Evolutionary conservation across 2,329 filamentous ascomycete species (phyloP).

Genomic region (Phaeophleospora eucalypticola): DNA sequence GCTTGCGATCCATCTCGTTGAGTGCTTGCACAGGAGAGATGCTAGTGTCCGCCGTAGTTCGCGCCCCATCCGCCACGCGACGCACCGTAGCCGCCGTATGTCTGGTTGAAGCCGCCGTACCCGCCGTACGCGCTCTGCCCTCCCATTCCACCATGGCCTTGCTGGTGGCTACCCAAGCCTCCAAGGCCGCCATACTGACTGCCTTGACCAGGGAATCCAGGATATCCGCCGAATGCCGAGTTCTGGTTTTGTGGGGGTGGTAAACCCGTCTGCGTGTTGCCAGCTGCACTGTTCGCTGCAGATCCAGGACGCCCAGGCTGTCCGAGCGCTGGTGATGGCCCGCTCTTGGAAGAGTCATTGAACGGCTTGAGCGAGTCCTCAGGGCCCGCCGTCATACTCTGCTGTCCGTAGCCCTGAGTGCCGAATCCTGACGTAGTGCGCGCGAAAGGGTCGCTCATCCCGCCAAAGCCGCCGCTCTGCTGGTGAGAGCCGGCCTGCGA

Average conservation of each 20-base stretch:
- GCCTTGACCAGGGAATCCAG: conserved; percentile 45
- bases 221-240: conserved; percentile 54
- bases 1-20: neutral
- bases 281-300: conserved; percentile 55
- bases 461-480: conserved; percentile 49
- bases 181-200: conserved; percentile 52
- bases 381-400: conserved; percentile 39
- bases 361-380: conserved; percentile 58
- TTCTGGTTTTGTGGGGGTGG: conserved; percentile 55
- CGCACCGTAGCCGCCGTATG: conserved; percentile 29
- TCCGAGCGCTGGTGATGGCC: conserved; percentile 57
- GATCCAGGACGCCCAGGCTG: conserved; percentile 62
- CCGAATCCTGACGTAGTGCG: conserved; percentile 56
- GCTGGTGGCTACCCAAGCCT: conserved; percentile 46
- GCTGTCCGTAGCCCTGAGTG: conserved; percentile 46
- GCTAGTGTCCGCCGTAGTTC: conserved; percentile 30
- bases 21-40: neutral
- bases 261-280: conserved; percentile 48
- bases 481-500: conserved; percentile 53
- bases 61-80: conserved; percentile 33
- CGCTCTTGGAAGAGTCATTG: conserved; percentile 49
- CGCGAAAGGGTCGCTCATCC: conserved; percentile 57
- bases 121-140: conserved; percentile 37
- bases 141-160: conserved; percentile 39
- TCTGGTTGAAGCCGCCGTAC: conserved; percentile 34